A percentile compares a stretch with the other conserved stretches of the same genome.
phyloP scores from a whole-genome alignment of 768 basidiomycete species.

The Russula earlei region DNA sequence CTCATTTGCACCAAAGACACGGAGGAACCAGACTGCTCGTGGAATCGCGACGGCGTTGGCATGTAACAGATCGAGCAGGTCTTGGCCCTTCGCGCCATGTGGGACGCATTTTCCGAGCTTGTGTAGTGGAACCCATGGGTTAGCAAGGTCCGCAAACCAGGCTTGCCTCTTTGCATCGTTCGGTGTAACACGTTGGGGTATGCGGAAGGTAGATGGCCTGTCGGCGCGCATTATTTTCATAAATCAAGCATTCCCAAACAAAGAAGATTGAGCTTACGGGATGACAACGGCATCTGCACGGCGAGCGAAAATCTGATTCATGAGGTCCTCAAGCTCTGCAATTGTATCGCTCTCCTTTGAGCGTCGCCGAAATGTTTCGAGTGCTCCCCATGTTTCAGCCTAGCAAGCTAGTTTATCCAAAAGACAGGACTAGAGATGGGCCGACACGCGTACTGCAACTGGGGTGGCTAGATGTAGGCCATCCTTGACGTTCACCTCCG shows the following conservation, averaged over 20 bases:
- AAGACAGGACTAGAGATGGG: not conserved
- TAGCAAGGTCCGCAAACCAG: conserved; percentile 79
- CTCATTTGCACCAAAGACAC: conserved; percentile 82
- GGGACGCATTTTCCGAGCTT: conserved; percentile 81
- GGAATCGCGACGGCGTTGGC: conserved; percentile 67
- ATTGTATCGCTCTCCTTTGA: conserved; percentile 45
- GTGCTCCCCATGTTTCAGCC: conserved; percentile 58
- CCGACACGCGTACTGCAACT: conserved; percentile 43
- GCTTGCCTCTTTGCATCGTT: conserved; percentile 70
- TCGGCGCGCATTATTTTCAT: not conserved
- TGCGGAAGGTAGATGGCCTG: conserved; percentile 62
- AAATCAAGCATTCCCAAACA: not conserved
- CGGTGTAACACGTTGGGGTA: conserved; percentile 74
- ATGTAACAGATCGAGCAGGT: conserved; percentile 72
- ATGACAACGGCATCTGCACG: conserved; percentile 46
- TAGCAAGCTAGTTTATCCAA: conserved; percentile 21
- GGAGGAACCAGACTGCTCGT: conserved; percentile 80
- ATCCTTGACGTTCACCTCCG: conserved; percentile 52
- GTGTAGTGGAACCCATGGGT: conserved; percentile 68
- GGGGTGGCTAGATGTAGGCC: conserved; percentile 48
- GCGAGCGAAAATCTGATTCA: conserved; percentile 65
- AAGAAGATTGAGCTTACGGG: conserved; percentile 42
- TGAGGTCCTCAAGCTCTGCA: conserved; percentile 57
- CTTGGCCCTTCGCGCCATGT: conserved; percentile 78
- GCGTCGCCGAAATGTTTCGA: conserved; percentile 41